Base-by-base conservation (phyloP, 371 early-diverging fungal species). In the Modicella reniformis region DNA sequence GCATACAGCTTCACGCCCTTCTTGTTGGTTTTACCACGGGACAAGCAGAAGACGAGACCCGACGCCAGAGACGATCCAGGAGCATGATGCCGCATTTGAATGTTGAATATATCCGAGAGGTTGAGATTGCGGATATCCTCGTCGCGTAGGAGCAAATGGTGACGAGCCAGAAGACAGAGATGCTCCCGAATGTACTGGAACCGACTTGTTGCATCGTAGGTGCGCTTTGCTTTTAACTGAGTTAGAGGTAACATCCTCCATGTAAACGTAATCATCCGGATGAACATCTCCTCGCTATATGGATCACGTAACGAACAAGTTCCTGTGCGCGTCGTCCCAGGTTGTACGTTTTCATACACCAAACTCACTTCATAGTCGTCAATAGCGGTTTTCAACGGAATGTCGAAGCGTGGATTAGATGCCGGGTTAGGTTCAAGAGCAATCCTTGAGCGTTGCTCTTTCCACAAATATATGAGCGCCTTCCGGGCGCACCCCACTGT, bases 111-210 rank as follows among this genome's bases (percentile, higher is more conserved):
- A 17, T 70, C 65, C 2, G 65, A 64, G 15, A 68, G 41, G 6
- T 68, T 64, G 23, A 65, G 50, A 53, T 61, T 57, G 3, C 65
- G 65, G 28, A 74, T 74, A 28, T 74, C 69, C 13, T 68, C 62
- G 48, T 74, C 74, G 1, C 68, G 59, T 5, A 74, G n/a, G 10
- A 67, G 65, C 61, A 74, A 68, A 23, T 67, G 68, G 34, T 67
- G 68, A 8, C 64, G 67, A 49, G 74, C 67, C 6, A 58, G 9
- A 23, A 65, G 55, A 37, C 66, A 72, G 3, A 66, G 44, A 13
- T 41, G 65, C 44, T 59, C 71, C 10, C 65, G 48, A 26, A 65
- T 64, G 37, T 71, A 26, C 4, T 34, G 65, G 26, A 60, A 65
- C 0, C 71, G 60, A 0, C 19, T 40, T 0, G 8, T 30, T 21